Conservation (phyloP, 768 basidiomycete species). For the Naganishia vaughanmartiniae region DNA sequence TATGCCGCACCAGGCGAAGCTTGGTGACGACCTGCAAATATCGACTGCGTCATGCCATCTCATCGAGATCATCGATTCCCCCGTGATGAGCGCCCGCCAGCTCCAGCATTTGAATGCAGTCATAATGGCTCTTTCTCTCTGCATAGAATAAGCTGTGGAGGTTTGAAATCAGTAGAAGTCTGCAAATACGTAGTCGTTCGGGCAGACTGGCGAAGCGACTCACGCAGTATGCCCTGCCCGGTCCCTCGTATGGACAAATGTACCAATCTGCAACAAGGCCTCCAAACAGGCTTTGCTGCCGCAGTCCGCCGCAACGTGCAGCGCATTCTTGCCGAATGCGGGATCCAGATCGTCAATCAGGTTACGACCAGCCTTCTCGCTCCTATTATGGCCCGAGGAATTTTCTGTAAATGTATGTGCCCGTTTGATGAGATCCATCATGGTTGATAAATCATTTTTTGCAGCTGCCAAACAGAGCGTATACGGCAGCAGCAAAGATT, state of each 20-base stretch:
- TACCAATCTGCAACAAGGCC: slow-evolving; percentile 67
- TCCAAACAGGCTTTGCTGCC: slow-evolving; percentile 57
- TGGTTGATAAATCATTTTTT: slow-evolving; percentile 63
- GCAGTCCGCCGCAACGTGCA: slow-evolving; percentile 75
- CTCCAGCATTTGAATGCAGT: slow-evolving; percentile 64
- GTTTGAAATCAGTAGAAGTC: neutral
- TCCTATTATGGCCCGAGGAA: neutral
- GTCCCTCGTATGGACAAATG: slow-evolving; percentile 78
- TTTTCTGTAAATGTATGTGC: slow-evolving; percentile 48
- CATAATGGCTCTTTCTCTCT: slow-evolving; percentile 66
- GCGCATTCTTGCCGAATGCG: slow-evolving; percentile 68
- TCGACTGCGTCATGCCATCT: slow-evolving; percentile 20
- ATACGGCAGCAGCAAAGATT: slow-evolving; percentile 70
- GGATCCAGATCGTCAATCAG: slow-evolving; percentile 67
- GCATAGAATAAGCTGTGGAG: slow-evolving; percentile 57
- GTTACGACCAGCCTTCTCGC: slow-evolving; percentile 6
- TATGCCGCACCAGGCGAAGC: neutral
- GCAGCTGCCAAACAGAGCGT: slow-evolving; percentile 76
- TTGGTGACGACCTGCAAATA: neutral
- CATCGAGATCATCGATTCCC: slow-evolving; percentile 34
- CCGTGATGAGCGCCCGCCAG: slow-evolving; percentile 66
- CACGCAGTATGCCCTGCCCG: slow-evolving; percentile 67
- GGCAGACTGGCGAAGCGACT: neutral
- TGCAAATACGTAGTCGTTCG: neutral
- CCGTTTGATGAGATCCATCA: slow-evolving; percentile 27